A percentile compares a stretch with the other conserved stretches of the same genome.
Evolutionary conservation across 257 asterid genomes (phyloP).

Genomic region (Fraxinus anomala): DNA sequence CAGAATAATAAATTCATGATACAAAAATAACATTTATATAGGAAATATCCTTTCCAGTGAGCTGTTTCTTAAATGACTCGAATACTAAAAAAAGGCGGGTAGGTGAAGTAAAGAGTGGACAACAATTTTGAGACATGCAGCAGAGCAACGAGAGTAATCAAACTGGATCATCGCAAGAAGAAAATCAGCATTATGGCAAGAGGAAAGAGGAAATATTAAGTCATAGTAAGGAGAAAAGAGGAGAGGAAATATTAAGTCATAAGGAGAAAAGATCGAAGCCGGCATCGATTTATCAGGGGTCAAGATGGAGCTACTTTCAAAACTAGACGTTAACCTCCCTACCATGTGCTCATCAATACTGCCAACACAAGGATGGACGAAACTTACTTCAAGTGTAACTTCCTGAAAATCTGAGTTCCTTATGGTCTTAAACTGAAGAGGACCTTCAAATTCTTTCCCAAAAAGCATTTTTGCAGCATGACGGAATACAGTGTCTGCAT

Average conservation of each 20-base stretch:
- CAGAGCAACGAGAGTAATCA: background rate
- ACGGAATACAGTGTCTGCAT: constrained; percentile 82
- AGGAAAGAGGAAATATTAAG: background rate
- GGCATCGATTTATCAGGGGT: background rate
- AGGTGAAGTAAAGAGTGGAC: background rate
- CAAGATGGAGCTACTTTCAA: constrained; percentile 21
- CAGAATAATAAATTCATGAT: constrained; percentile 13
- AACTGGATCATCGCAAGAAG: constrained; percentile 12
- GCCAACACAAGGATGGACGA: constrained; percentile 14
- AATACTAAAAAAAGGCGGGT: background rate
- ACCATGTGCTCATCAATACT: background rate
- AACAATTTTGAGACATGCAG: background rate
- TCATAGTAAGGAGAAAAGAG: background rate
- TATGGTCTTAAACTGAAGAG: constrained; percentile 70
- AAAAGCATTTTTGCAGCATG: constrained; percentile 72
- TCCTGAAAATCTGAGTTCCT: constrained; percentile 91
- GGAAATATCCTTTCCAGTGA: background rate
- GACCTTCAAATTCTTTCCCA: constrained; percentile 64
- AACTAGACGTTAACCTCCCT: constrained; percentile 3
- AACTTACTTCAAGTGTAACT: constrained; percentile 79
- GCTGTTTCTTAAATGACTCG: background rate
- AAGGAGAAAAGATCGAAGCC: background rate
- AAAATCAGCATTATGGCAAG: background rate
- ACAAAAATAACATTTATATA: background rate
- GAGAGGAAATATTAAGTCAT: background rate